Evolutionary conservation across 1,284 basidiomycete genomes (phyloP), one percentile per base, ranked within the genome.

Genomic region (Trametes versicolor): DNA sequence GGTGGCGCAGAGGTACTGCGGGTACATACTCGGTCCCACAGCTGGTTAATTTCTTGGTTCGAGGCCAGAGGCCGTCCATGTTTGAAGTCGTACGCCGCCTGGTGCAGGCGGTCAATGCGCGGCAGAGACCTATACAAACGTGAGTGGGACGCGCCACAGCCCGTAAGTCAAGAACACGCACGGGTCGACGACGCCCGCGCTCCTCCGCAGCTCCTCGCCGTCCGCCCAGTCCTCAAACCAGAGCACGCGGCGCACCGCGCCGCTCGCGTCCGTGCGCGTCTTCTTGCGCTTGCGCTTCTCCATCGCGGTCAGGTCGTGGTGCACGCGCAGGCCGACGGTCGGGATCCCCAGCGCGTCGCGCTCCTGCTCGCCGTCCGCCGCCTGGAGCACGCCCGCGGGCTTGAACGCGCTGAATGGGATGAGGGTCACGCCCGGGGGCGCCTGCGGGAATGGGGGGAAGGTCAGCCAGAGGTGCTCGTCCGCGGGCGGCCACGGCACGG

Each of bases 151-250:
- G 21, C 7, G 7, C 45, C 21, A 15, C 48, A 49, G 48, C 23
- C 13, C n/a, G 32, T 17, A 43, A 25, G 36, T 6, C 15, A n/a
- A 32, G 25, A 4, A n/a, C 5, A 79, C 81, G 64, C 69, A 90
- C 88, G 76, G 72, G 70, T 88, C 79, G 60, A 74, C 80, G 76
- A 60, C 66, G 64, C 15, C 60, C 37, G 47, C 63, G 17, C 72
- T 74, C 59, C 69, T 73, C 48, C 77, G 73, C 60, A 80, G 73
- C 65, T 77, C 72, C 72, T 91, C 89, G 9, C 78, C 80, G 47
- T 85, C 83, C 45, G 81, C 82, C 91, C 91, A 93, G 21, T 84
- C 79, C 61, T 91, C 86, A 77, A 83, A 90, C 91, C 90, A 93
- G 48, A 78, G 72, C 70, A 70, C 74, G 51, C 76, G 76, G 47